Conservation (phyloP, 2,329 filamentous ascomycete genomes). For the Hypoxylon sp. region DNA sequence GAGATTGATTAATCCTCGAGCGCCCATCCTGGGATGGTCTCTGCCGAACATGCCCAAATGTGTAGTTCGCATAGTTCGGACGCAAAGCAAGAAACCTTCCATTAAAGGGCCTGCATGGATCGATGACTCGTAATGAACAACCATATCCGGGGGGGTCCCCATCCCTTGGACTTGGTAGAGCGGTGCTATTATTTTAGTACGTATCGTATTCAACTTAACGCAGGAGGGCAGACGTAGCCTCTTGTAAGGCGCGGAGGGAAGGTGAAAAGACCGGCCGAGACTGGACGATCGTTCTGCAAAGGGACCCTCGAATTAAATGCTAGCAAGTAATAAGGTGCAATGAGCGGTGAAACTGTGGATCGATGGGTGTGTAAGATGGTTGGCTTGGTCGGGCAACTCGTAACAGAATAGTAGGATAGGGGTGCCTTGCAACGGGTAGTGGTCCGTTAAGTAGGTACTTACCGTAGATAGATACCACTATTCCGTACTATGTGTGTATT, state of each 20-base stretch:
- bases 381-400: conserved; percentile 27
- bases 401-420: conserved; percentile 14
- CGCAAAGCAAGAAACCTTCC: conserved; percentile 35
- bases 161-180: conserved; percentile 42
- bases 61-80: conserved; percentile 27
- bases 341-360: conserved; percentile 47
- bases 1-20: conserved; percentile 27
- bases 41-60: conserved; percentile 24
- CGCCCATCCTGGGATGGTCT: conserved; percentile 28
- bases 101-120: conserved; percentile 40
- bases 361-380: conserved; percentile 36
- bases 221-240: conserved; percentile 15
- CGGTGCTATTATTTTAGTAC: conserved; percentile 27
- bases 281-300: conserved; percentile 45
- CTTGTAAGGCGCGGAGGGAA: conserved; percentile 35
- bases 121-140: conserved; percentile 42
- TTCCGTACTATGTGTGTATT: not conserved
- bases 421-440: conserved; percentile 29
- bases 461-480: conserved; percentile 12
- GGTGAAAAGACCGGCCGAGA: conserved; percentile 47
- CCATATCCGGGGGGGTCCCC: conserved; percentile 34
- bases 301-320: conserved; percentile 31
- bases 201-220: conserved; percentile 22
- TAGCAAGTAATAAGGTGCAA: conserved; percentile 36
- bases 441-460: conserved; percentile 32